A percentile compares a stretch with the other conserved stretches of the same genome.
These are phyloP conservation scores for Cercophora sp. DNA, from an alignment of 495 filamentous ascomycete genomes.

Conservation along the genomic window DNA sequence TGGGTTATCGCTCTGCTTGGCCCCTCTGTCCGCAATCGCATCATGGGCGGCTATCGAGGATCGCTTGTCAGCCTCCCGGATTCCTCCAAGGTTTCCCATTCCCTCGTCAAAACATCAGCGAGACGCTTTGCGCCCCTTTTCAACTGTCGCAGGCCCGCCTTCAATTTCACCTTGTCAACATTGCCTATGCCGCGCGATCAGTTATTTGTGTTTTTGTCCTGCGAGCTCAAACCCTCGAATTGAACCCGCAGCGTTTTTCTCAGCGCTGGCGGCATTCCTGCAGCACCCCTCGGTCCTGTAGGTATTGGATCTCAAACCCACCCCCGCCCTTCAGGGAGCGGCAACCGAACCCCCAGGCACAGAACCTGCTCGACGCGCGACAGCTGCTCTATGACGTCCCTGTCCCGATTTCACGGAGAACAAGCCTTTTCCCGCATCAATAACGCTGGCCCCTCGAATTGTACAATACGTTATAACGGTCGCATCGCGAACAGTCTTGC, in stretches of 20 bases:
- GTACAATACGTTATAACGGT: neutral
- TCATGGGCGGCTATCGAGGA: slow-evolving; percentile 13
- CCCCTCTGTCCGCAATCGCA: neutral
- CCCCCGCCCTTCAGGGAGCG: neutral
- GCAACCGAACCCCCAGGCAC: neutral
- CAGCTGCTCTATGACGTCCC: slow-evolving; percentile 8
- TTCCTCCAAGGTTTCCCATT: slow-evolving; percentile 7
- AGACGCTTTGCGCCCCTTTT: neutral
- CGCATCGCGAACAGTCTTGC: too few relatives aligned
- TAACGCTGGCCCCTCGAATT: neutral
- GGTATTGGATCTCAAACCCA: too few relatives aligned
- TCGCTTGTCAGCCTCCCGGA: slow-evolving; percentile 13
- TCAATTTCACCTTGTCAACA: neutral
- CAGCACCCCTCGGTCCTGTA: too few relatives aligned
- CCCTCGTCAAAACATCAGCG: slow-evolving; percentile 1
- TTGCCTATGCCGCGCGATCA: slow-evolving; percentile 5
- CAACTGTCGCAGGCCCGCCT: neutral
- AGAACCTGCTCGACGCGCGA: slow-evolving; percentile 2
- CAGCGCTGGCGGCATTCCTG: neutral
- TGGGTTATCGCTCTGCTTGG: slow-evolving; percentile 3
- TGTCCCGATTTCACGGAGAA: neutral
- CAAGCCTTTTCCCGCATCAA: slow-evolving; percentile 5
- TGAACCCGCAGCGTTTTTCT: neutral
- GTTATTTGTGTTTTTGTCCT: neutral
- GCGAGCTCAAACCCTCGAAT: slow-evolving; percentile 1